Conservation (phyloP, 129 eudicot species). For the Lactuca saligna region DNA sequence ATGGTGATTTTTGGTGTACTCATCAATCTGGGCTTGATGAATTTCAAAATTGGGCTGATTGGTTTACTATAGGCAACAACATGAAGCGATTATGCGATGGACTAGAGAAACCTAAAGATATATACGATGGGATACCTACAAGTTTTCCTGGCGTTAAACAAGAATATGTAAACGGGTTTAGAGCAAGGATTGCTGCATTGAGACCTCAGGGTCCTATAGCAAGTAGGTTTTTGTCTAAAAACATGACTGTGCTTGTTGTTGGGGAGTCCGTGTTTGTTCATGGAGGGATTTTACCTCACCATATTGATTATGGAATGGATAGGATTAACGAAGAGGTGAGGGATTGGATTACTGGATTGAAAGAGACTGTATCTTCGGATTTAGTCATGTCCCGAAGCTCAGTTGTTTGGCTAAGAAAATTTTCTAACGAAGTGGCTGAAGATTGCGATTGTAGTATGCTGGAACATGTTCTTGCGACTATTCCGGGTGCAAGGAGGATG, state of each 20-base stretch:
- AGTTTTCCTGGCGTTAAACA: constrained; percentile 32
- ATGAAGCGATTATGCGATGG: constrained; percentile 71
- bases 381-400: constrained; percentile 58
- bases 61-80: constrained; percentile 66
- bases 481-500: constrained; percentile 88
- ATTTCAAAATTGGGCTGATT: constrained; percentile 64
- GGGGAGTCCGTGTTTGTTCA: constrained; percentile 90
- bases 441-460: constrained; percentile 73
- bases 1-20: constrained; percentile 50
- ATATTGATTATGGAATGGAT: constrained; percentile 70
- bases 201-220: constrained; percentile 68
- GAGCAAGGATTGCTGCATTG: constrained; percentile 79
- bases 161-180: constrained; percentile 46
- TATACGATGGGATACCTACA: constrained; percentile 50
- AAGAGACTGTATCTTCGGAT: constrained; percentile 34
- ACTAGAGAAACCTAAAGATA: constrained; percentile 27
- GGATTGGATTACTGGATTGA: constrained; percentile 73
- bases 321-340: constrained; percentile 73
- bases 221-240: constrained; percentile 58
- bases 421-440: constrained; percentile 46
- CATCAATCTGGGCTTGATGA: constrained; percentile 47
- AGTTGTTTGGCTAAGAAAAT: constrained; percentile 66
- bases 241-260: constrained; percentile 60
- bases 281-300: constrained; percentile 72
- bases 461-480: constrained; percentile 75